Evolutionary conservation across 352 stramenopile species (phyloP).

Genomic region (Phytopythium mirpurense): DNA sequence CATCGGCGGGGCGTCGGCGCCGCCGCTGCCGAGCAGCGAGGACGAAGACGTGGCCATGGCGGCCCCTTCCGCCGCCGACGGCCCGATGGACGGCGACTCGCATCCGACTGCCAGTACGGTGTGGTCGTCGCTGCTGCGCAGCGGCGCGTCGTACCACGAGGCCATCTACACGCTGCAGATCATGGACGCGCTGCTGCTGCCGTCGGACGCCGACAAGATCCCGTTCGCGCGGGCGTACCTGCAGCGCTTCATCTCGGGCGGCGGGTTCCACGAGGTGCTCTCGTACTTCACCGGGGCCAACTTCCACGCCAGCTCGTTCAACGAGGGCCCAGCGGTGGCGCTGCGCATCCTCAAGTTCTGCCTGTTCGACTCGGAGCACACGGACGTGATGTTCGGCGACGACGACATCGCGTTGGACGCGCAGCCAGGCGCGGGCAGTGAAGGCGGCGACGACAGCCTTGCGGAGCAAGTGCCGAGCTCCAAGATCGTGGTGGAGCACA

Average conservation of each 20-base stretch:
- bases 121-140: conserved; percentile 65
- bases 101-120: conserved; percentile 24
- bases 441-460: background rate
- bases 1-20: conserved; percentile 23
- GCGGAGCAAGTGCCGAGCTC: conserved; percentile 11
- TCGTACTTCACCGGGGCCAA: conserved; percentile 76
- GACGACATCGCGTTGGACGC: too few species aligned
- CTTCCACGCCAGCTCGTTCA: conserved; percentile 67
- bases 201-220: conserved; percentile 53
- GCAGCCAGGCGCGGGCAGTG: too few species aligned
- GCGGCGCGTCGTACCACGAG: conserved; percentile 62
- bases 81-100: background rate
- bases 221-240: conserved; percentile 64
- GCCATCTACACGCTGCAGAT: conserved; percentile 87
- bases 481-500: conserved; percentile 53
- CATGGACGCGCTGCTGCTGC: conserved; percentile 77
- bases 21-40: conserved; percentile 9
- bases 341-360: conserved; percentile 83
- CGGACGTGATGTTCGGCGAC: conserved; percentile 35
- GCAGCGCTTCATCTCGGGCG: conserved; percentile 62
- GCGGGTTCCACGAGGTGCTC: conserved; percentile 79
- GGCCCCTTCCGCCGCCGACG: conserved; percentile 12
- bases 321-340: conserved; percentile 79
- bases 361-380: conserved; percentile 65
- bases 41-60: conserved; percentile 44